Base-by-base conservation (phyloP, 306 rosid genomes). In the Vicia faba region DNA sequence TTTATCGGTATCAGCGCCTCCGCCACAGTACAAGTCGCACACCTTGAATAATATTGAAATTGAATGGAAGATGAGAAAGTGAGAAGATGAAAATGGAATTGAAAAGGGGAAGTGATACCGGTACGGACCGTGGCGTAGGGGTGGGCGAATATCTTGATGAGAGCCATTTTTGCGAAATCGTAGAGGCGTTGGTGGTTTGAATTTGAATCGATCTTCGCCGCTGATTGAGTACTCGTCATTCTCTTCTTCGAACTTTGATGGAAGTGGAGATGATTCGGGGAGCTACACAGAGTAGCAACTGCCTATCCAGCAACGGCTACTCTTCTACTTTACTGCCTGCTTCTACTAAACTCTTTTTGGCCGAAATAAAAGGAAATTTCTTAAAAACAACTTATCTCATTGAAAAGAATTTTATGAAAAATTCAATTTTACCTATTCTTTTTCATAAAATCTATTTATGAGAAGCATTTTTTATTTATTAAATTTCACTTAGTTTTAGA, bases 21-120 rank as follows among this genome's bases (percentile, higher is more conserved):
- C 86, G 2, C 88, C 95, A 26, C 97, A 93, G 18, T 88, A 90
- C 77, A 93, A 58, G 55, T 93, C 99, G 66, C 98, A 93, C 8
- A 33, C 9, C 38, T 33, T 33, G 9, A 33, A 33, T 7, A 33
- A 33, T 7, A 33, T 33, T 33, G 38, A 33, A 33, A 33, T 33
- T 7, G 38, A 33, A 33, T 2, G 38, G 38, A 33, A 33, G 5
- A 33, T 33, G 38, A 33, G 38, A 33, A 33, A 33, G 38, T 7
- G 38, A 33, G 5, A 7, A 33, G 38, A 7, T 33, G 38, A 33
- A 33, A 33, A 33, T 33, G 38, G 38, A 33, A 33, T 33, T 33
- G 38, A 33, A 33, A 33, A 7, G 38, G 38, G 38, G 38, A 33
- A 33, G 38, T 7, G 38, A 33, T 5, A 20, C 23, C 23, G 23